phyloP scores from a whole-genome alignment of 2,329 filamentous ascomycete genomes.

The Bretziella fagacearum region DNA sequence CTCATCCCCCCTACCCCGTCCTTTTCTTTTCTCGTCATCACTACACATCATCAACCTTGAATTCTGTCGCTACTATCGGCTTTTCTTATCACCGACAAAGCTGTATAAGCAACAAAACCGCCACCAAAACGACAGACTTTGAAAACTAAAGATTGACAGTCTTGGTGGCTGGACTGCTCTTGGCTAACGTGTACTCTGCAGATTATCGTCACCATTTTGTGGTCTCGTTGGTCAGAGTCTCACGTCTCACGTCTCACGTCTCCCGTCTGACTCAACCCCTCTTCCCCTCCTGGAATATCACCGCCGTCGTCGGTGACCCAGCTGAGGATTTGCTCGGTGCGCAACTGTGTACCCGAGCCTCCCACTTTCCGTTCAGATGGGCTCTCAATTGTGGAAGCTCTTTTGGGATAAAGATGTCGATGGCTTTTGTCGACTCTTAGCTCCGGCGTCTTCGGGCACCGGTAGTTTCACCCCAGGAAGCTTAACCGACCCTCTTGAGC shows the following conservation, averaged over 20 bases:
- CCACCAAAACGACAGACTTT: not conserved
- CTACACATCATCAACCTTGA: not conserved
- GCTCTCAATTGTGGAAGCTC: constrained; percentile 88
- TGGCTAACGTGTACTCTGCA: too few relatives aligned
- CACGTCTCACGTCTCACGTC: too few relatives aligned
- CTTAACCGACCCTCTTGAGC: constrained; percentile 19
- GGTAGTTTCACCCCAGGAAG: constrained; percentile 18
- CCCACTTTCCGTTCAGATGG: constrained; percentile 49
- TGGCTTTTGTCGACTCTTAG: constrained; percentile 48
- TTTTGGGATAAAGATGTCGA: constrained; percentile 98
- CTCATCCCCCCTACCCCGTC: not conserved
- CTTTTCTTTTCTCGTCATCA: not conserved
- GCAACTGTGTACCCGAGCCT: constrained; percentile 10
- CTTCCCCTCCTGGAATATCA: not conserved
- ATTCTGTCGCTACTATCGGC: not conserved
- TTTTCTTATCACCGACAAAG: constrained; percentile 7
- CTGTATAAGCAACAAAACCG: not conserved
- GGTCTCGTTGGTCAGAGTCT: not conserved
- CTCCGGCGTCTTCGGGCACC: not conserved
- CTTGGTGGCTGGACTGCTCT: too few relatives aligned
- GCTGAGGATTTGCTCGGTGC: not conserved
- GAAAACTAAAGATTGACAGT: too few relatives aligned
- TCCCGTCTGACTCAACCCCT: not conserved
- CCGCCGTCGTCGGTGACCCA: not conserved
- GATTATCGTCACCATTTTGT: too few relatives aligned